Evolutionary conservation across 331 rosid species (phyloP), one percentile per base, ranked within the genome.

Genomic region (Cucumis variabilis): DNA sequence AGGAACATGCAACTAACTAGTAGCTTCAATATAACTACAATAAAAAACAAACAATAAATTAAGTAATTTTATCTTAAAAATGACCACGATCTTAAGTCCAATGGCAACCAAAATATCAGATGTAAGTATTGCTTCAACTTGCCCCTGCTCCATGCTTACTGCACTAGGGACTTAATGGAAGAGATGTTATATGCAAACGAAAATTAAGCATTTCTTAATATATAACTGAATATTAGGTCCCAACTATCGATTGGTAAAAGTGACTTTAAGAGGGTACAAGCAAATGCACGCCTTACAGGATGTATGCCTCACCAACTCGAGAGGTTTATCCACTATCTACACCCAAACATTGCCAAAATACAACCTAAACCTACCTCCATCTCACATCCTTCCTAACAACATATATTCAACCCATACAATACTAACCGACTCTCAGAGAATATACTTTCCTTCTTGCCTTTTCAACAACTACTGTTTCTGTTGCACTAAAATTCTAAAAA

Each of bases 71-170:
- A 58, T 19, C 66, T 81, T 11, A 20, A 60, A 58, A 58, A 63
- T 15, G 46, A 58, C 58, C 13, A 17, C 13, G 53, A 80, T 77
- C 83, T 77, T 7, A n/a, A 48, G 65, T 77, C 37, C 53, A 74
- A 74, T 20, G 83, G 15, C 83, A 77, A 77, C 37, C 63, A n/a
- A 77, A 21, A 77, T 44, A 44, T 41, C 53, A 23, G 63, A 25
- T 23, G 69, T 27, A 80, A 80, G 28, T 55, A 55, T 25, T 27
- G 25, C 16, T 24, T 51, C 84, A 25, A 51, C 68, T 20, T 80
- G 66, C 83, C 83, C 83, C 66, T 25, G n/a, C 83, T 53, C 24
- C 83, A 75, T 48, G 62, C 63, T 48, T 44, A 44, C 48, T 77
- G 63, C 63, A 48, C 83, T n/a, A 15, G 53, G 63, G 37, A 11